Evolutionary conservation across 441 rosid species (phyloP).

Genomic region (Jatropha podagrica): DNA sequence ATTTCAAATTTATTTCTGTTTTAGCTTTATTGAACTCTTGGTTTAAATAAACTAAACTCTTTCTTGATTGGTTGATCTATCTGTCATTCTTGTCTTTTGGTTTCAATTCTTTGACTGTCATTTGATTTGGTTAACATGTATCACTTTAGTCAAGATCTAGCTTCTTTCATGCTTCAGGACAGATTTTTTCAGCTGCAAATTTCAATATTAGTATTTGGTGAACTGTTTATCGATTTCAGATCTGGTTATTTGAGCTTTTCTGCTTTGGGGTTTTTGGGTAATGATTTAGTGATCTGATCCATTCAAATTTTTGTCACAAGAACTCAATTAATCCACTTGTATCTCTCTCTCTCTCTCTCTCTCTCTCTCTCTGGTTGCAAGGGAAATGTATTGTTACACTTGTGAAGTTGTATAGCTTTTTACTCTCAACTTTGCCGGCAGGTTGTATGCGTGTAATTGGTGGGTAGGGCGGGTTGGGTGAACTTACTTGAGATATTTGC

Average conservation of each 20-base stretch:
- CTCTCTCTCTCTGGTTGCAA: neutral
- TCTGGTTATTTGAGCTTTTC: neutral
- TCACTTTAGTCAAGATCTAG: slow-evolving; percentile 2
- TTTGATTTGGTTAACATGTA: slow-evolving; percentile 1
- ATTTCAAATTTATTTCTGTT: neutral
- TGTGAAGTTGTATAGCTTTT: neutral
- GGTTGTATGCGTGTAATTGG: slow-evolving; percentile 8
- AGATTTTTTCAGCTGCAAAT: neutral
- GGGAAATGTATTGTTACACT: neutral
- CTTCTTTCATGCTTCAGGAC: neutral
- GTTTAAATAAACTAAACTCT: neutral
- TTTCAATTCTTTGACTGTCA: neutral
- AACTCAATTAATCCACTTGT: neutral
- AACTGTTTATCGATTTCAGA: neutral
- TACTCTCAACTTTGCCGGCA: neutral
- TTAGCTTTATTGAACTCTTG: neutral
- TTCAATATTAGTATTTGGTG: neutral
- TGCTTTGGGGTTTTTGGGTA: neutral
- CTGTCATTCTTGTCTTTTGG: neutral
- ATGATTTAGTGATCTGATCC: neutral
- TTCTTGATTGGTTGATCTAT: neutral
- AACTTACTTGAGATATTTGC: slow-evolving; percentile 21
- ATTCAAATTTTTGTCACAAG: neutral
- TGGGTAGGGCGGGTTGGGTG: slow-evolving; percentile 19
- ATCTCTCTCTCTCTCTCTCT: neutral